Percentiles rank a stretch among this genome's conserved stretches.
Conservation (phyloP, 768 basidiomycete species). For the Astraeus odoratus region DNA sequence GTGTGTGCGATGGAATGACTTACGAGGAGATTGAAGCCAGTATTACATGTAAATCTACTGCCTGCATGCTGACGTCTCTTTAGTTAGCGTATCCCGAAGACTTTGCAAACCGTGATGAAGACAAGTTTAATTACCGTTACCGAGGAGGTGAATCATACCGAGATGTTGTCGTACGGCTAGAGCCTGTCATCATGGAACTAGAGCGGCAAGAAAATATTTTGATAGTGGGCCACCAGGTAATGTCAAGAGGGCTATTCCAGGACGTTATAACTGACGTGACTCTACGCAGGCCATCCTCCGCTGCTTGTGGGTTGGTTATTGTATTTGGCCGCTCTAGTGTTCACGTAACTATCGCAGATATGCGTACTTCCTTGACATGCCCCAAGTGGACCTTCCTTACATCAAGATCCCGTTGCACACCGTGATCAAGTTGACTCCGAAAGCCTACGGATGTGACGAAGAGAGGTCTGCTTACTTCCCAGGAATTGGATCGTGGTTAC, state of each 20-base stretch:
- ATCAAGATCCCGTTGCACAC: constrained; percentile 97
- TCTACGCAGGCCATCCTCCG: constrained; percentile 61
- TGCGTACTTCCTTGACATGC: constrained; percentile 91
- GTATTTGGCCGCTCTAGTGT: background rate
- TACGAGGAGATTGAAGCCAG: constrained; percentile 95
- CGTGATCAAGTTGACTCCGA: constrained; percentile 96
- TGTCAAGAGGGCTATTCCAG: background rate
- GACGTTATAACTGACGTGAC: background rate
- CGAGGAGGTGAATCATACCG: constrained; percentile 96
- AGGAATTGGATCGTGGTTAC: background rate
- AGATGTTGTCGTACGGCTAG: constrained; percentile 90
- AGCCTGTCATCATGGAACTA: constrained; percentile 99
- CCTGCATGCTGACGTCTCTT: background rate
- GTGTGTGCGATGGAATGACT: constrained; percentile 99
- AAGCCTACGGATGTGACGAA: constrained; percentile 98
- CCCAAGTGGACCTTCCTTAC: constrained; percentile 92
- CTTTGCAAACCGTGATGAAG: constrained; percentile 95
- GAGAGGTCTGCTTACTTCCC: constrained; percentile 50
- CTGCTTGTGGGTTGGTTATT: constrained; percentile 51
- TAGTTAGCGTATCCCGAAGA: constrained; percentile 96
- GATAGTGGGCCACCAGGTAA: constrained; percentile 90
- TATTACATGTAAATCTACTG: background rate
- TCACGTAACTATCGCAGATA: constrained; percentile 47
- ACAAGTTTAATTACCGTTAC: constrained; percentile 99
- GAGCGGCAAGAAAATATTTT: constrained; percentile 97